Percentiles rank a stretch among this genome's conserved stretches.
Evolutionary conservation across 2,329 filamentous ascomycete genomes (phyloP).

Genomic region (Ambrosiella cleistominuta): DNA sequence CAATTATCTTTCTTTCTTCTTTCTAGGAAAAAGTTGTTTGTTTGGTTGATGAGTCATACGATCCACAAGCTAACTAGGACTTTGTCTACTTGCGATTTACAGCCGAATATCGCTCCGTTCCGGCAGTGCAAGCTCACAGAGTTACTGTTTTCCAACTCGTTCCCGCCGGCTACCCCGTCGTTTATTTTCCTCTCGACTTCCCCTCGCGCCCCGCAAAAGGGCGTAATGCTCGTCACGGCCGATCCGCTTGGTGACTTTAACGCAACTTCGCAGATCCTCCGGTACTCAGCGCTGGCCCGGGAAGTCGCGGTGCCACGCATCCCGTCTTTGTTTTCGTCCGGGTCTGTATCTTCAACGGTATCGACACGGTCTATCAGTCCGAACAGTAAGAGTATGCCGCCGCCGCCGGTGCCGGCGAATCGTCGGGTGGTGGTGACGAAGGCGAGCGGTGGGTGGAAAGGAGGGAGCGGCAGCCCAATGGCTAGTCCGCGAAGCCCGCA

Average conservation of each 20-base stretch:
- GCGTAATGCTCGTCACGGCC: conserved; percentile 90
- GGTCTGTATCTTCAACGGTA: background rate
- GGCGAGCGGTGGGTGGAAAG: background rate
- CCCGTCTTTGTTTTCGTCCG: conserved; percentile 48
- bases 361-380: conserved; percentile 5
- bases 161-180: conserved; percentile 42
- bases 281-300: conserved; percentile 80
- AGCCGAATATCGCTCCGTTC: conserved; percentile 61
- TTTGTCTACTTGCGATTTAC: background rate
- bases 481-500: background rate
- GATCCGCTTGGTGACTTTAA: conserved; percentile 91
- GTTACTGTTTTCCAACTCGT: conserved; percentile 75
- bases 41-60: background rate
- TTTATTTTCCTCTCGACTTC: conserved; percentile 23
- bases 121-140: conserved; percentile 75
- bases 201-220: conserved; percentile 57
- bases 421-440: conserved; percentile 3
- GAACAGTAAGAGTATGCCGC: conserved; percentile 1
- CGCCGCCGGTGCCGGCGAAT: conserved; percentile 2
- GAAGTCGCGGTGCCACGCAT: conserved; percentile 85
- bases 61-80: background rate
- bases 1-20: no score
- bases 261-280: conserved; percentile 85
- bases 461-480: conserved; percentile 1
- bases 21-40: no score